Conservation (phyloP, 148 eudicot genomes). For the Rheum nobile region DNA sequence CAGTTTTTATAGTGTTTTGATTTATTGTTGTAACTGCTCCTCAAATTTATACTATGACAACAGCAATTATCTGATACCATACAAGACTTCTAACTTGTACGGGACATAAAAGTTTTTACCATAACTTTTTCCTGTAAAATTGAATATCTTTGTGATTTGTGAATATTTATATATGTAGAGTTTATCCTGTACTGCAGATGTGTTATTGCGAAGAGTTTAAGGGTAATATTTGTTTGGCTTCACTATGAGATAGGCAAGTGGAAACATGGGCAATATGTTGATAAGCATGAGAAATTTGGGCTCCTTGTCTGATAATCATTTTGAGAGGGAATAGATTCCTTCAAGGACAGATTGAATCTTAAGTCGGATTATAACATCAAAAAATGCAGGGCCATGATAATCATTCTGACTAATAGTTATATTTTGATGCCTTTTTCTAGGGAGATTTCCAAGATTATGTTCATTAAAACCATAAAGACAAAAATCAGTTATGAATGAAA, state of each 20-base stretch:
- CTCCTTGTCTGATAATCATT: background rate
- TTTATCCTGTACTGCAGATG: background rate
- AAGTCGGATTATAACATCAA: background rate
- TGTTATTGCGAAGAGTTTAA: too few species aligned
- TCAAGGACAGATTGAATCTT: background rate
- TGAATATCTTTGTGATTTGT: too few species aligned
- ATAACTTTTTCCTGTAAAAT: too few species aligned
- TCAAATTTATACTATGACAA: background rate
- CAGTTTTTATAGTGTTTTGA: background rate
- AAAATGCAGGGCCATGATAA: background rate
- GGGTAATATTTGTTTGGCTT: background rate
- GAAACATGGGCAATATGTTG: background rate
- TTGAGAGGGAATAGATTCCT: background rate
- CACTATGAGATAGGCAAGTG: background rate
- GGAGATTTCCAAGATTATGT: background rate
- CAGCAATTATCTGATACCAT: background rate
- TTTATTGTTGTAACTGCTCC: background rate
- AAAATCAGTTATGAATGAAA: conserved; percentile 3
- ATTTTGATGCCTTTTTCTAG: background rate
- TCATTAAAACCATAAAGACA: conserved; percentile 1
- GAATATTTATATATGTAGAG: too few species aligned
- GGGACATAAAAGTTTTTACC: background rate
- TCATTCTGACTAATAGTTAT: background rate
- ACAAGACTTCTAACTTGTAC: background rate
- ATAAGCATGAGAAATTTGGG: background rate